These are phyloP conservation scores for Talaromyces amestolkiae DNA, from an alignment of 2,329 filamentous ascomycete species.

Conservation along the genomic window DNA sequence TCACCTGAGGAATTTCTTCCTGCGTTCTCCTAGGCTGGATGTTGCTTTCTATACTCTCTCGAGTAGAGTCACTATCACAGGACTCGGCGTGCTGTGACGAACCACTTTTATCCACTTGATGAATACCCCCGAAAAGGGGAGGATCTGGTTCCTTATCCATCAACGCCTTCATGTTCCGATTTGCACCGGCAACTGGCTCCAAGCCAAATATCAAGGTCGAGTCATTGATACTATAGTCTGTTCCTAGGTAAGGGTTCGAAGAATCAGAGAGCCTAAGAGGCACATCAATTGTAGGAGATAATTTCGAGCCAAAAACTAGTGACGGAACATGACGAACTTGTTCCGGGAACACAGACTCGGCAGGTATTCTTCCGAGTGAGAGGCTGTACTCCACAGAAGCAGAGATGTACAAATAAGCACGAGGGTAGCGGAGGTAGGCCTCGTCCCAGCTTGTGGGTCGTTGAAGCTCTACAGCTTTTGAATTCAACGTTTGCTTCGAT, in stretches of 20 bases:
- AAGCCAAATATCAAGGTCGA: background rate
- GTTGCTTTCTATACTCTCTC: background rate
- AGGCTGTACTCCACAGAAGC: slow-evolving; percentile 29
- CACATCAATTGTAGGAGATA: background rate
- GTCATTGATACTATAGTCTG: background rate
- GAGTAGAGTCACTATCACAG: background rate
- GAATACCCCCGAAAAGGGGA: background rate
- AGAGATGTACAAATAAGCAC: slow-evolving; percentile 30
- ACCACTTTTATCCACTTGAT: background rate
- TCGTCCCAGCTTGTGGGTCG: slow-evolving; percentile 29
- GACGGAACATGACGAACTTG: background rate
- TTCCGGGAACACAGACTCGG: background rate
- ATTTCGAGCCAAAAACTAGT: background rate
- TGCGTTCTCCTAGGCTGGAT: background rate
- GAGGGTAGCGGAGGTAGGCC: slow-evolving; percentile 26
- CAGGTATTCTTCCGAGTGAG: background rate
- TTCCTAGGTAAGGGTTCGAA: background rate
- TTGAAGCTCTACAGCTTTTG: background rate
- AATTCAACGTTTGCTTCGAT: background rate
- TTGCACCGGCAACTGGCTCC: background rate
- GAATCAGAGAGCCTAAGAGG: background rate
- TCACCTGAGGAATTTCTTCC: background rate
- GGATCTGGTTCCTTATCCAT: background rate
- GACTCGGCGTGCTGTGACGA: background rate
- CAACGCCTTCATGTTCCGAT: background rate